Base-by-base conservation (phyloP, 2,329 filamentous ascomycete genomes). In the Cercospora sesami region DNA sequence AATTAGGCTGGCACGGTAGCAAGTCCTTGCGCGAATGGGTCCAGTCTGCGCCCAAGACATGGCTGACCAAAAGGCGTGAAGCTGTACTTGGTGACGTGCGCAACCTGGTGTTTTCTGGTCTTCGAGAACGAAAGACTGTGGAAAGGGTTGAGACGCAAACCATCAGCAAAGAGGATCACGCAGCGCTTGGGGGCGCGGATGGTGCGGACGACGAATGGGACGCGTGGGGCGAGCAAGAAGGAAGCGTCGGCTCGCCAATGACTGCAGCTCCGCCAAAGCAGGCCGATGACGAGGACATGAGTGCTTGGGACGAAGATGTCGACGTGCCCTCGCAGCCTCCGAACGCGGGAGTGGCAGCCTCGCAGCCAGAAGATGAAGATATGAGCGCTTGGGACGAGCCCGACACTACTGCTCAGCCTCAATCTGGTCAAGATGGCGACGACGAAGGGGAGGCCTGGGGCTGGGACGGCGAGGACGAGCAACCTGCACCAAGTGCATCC, bases 391-490 rank as follows among this genome's bases (percentile, higher is more conserved):
- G 83, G 83, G 82, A 81, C 23, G 79, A 79, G 0, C 72, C 74
- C 1, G 65, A 63, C 4, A 60, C 69, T 4, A 53, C 69, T 60
- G 16, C 48, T 36, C 63, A 65, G 31, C 64, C 69, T 21, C 73
- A 75, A 31, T 71, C 73, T 10, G 74, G 71, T 10, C 71, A 79
- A 18, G 80, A 79, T 14, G 81, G 82, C 45, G 79, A 78, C 14
- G 91, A 92, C 69, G 91, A 92, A 31, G 96, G 93, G 91, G 93
- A 92, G 69, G 91, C 92, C 28, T 96, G 93, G 91, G 93, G 91
- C 3, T 96, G 93, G 92, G 91, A 88, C 23, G 93, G 93, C 42
- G 91, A 91, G 6, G 80, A 82, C 28, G 80, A 82, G n/a, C 75
- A 57, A 6, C 63, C 67, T 39, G 66, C 68, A 16, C 26, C 73